Base-by-base conservation (phyloP, 1,139 yeast species). In the Yamadazyma dendronema region DNA sequence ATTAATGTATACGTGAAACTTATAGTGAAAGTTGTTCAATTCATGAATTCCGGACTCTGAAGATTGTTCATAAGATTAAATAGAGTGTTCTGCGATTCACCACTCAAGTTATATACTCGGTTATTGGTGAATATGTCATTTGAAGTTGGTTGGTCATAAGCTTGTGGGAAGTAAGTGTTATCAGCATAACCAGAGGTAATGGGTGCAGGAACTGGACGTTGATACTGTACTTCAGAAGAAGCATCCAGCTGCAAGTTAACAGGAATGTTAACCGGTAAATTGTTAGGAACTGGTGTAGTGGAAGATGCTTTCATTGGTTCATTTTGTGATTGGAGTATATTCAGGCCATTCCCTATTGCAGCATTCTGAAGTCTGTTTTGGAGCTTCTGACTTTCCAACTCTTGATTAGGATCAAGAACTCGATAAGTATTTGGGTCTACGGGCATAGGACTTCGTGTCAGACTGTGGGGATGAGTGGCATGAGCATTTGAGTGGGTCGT, bases 1-100 rank as follows among this genome's bases (percentile, higher is more conserved):
- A n/a, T n/a, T n/a, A n/a, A n/a, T n/a, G n/a, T n/a, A n/a, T n/a
- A n/a, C n/a, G n/a, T n/a, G n/a, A n/a, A n/a, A n/a, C n/a, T n/a
- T n/a, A n/a, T n/a, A n/a, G 22, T 19, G 22, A 19, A 7, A 7
- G 9, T 19, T 6, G 22, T 6, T 11, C 11, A 21, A 15, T 36
- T 36, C 34, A 28, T 37, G 6, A 27, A 30, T 12, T 40, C 41
- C 6, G 28, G 37, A 21, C 36, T 35, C 41, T 58, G 63, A n/a
- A 59, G 49, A 28, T 48, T 54, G 29, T 47, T 52, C 33, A 61
- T 53, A 51, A 61, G 44, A 1, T 50, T 36, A 14, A 36, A 35
- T 13, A 54, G 36, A 4, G 42, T 39, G 25, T 40, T 40, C 23
- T 48, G 51, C 2, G 55, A 48, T n/a, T 40, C n/a, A 1, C 41